These are phyloP conservation scores for Xerocomus nothofagi DNA, from an alignment of 1,284 basidiomycete species.

Conservation along the genomic window DNA sequence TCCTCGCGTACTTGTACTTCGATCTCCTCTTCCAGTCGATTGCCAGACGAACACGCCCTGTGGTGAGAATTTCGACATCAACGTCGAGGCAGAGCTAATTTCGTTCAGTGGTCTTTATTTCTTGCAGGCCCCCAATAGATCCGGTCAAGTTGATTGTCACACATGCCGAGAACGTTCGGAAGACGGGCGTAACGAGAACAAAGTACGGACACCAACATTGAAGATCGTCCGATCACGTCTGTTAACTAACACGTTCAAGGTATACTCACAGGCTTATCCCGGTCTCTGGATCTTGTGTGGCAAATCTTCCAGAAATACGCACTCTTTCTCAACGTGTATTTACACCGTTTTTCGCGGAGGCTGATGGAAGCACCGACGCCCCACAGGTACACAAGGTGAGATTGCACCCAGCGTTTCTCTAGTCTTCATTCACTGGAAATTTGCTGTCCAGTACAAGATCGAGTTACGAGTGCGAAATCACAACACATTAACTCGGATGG, in stretches of 20 bases:
- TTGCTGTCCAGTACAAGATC: conserved; percentile 65
- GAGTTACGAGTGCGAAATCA: conserved; percentile 75
- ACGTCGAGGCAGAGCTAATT: conserved; percentile 1
- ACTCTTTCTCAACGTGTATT: conserved; percentile 57
- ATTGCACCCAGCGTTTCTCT: neutral
- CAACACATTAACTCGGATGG: conserved; percentile 55
- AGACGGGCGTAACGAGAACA: conserved; percentile 64
- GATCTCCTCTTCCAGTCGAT: conserved; percentile 47
- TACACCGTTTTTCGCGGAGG: conserved; percentile 47
- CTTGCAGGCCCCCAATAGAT: conserved; percentile 73
- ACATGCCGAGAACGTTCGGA: conserved; percentile 61
- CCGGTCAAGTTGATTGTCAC: conserved; percentile 70
- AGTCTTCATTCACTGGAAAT: neutral
- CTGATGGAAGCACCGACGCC: conserved; percentile 27
- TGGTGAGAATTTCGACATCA: conserved; percentile 43
- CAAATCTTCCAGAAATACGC: conserved; percentile 68
- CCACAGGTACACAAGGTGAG: conserved; percentile 43
- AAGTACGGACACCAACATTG: conserved; percentile 44
- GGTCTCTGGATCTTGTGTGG: conserved; percentile 61
- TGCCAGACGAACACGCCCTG: conserved; percentile 77
- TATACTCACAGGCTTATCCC: conserved; percentile 70
- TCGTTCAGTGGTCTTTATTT: conserved; percentile 69
- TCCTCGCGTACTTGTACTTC: neutral
- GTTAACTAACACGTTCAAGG: conserved; percentile 41
- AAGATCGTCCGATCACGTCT: neutral